Base-by-base conservation (phyloP, 495 filamentous ascomycete genomes). In the Elasticomyces elasticus region DNA sequence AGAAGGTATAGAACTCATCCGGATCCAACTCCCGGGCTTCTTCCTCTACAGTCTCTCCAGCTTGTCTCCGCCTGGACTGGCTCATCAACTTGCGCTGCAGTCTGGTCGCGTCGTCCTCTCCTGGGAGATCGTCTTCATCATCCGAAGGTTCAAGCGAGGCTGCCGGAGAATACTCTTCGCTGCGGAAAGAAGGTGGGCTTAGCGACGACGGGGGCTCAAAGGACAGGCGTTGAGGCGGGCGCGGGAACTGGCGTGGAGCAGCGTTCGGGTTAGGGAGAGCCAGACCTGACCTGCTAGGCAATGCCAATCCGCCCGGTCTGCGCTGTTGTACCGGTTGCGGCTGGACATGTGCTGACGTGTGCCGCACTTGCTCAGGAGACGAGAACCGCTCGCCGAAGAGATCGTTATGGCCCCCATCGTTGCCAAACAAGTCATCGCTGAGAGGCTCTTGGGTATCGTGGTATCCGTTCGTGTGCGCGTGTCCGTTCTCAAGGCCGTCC, bases 1-100 rank as follows among this genome's bases (percentile, higher is more conserved):
- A 92, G 11, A 83, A 64, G 15, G 79, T 74, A 42, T 80, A 78
- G 33, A 95, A 67, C 26, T 67, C 62, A 11, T 47, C 51, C 26
- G 52, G 49, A 31, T 28, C 28, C 30, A 61, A 58, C 19, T 63
- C 53, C 27, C 64, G 59, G 25, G 55, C 71, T 20, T 72, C 68
- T 11, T 70, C 69, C 52, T 69, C 48, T 17, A 51, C 48, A 9
- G 15, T 12, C 24, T 51, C 30, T 56, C n/a, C 52, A 38, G 45
- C 67, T 47, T 40, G 58, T 58, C 37, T 68, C 64, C 25, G 71
- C 53, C 1, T 64, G 51, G 6, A 63, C 54, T 27, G 63, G 59
- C 12, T 55, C 63, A 48, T 69, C 62, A 15, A 49, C 37, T 23
- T 49, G 22, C 40, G 25, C 25, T 61, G 58, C 28, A 38, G 27